Evolutionary conservation across 192 early-diverging fungal genomes (phyloP).

Genomic region (Podila minutissima): DNA sequence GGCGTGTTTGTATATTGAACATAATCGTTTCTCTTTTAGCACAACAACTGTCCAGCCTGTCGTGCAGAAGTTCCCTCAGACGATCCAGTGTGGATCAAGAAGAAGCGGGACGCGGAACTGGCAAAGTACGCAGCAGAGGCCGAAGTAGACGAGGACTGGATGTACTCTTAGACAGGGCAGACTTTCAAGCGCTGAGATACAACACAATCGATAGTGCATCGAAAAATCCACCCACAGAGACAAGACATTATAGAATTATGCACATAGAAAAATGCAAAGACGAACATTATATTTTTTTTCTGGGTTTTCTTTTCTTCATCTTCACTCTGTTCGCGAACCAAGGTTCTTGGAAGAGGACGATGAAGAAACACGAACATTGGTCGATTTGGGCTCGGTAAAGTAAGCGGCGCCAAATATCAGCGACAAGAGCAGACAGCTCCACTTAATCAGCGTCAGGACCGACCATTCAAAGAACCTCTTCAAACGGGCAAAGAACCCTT

Average conservation of each 20-base stretch:
- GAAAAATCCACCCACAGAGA: too few relatives aligned
- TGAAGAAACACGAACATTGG: neutral
- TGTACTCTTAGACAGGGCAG: constrained; percentile 45
- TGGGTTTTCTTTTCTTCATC: neutral
- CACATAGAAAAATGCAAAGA: too few relatives aligned
- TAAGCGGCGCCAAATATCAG: constrained; percentile 39
- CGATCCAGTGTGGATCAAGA: constrained; percentile 55
- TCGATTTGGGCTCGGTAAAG: constrained; percentile 32
- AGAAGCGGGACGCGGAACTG: constrained; percentile 42
- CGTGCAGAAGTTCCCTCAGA: constrained; percentile 53
- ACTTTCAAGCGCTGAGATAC: neutral
- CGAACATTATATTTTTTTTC: too few relatives aligned
- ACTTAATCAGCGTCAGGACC: constrained; percentile 36
- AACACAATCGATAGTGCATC: neutral
- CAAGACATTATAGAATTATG: too few relatives aligned
- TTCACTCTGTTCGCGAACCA: constrained; percentile 1
- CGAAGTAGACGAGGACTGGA: constrained; percentile 53
- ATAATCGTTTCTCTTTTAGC: constrained; percentile 9
- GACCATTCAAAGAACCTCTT: constrained; percentile 16
- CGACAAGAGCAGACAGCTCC: constrained; percentile 24
- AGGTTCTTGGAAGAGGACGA: neutral
- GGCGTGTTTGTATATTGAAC: neutral
- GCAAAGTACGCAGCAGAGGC: constrained; percentile 48
- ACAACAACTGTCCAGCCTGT: constrained; percentile 54
- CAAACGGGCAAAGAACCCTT: neutral